phyloP scores from a whole-genome alignment of 345 rosid species.

The Arabis hirsuta region DNA sequence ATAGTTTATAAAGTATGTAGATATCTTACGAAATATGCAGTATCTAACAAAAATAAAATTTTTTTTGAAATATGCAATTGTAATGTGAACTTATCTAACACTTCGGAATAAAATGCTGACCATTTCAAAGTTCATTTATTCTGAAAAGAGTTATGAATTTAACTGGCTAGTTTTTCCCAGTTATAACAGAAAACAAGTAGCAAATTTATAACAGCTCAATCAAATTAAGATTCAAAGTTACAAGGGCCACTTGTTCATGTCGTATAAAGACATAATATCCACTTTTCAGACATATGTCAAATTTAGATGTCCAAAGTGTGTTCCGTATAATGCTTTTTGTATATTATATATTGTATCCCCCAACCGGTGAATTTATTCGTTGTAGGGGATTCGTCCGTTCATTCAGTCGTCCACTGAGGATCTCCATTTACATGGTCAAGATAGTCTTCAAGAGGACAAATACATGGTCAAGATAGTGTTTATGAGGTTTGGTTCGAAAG shows the following conservation, averaged over 20 bases:
- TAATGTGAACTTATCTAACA: slow-evolving; percentile 24
- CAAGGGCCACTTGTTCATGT: slow-evolving; percentile 23
- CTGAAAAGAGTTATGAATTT: slow-evolving; percentile 16
- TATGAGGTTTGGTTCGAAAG: no score
- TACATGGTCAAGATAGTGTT: no score
- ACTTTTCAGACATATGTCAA: not conserved
- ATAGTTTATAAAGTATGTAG: not conserved
- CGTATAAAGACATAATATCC: slow-evolving; percentile 6
- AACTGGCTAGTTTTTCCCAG: slow-evolving; percentile 7
- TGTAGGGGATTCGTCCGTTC: no score
- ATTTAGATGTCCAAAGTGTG: not conserved
- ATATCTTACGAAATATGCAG: slow-evolving; percentile 4
- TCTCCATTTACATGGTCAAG: no score
- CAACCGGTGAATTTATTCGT: no score
- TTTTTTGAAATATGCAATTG: no score
- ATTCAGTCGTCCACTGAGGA: no score
- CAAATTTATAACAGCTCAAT: slow-evolving; percentile 23
- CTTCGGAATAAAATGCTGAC: slow-evolving; percentile 16
- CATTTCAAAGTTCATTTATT: not conserved
- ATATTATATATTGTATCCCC: no score
- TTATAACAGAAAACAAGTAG: slow-evolving; percentile 30
- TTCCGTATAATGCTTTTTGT: not conserved
- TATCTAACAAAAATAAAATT: not conserved
- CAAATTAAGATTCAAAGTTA: slow-evolving; percentile 20
- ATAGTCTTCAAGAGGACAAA: no score